Evolutionary conservation across 1,139 yeast species (phyloP).

Genomic region (Kodamaea plutei): DNA sequence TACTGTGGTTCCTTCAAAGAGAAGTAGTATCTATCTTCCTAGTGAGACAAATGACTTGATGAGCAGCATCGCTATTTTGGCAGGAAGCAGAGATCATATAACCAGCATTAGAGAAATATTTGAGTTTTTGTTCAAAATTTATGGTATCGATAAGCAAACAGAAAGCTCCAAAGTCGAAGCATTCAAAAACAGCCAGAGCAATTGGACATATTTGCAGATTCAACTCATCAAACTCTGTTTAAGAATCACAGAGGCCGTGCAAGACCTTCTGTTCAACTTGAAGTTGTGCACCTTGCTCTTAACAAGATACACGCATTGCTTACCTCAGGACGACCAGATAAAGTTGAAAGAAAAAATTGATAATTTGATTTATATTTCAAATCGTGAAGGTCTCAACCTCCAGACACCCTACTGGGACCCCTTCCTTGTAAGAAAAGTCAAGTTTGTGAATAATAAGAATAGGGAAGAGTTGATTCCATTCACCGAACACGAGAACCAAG

Average conservation of each 20-base stretch:
- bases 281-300: slow-evolving; percentile 50
- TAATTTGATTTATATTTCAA: slow-evolving; percentile 17
- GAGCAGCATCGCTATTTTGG: neutral
- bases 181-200: slow-evolving; percentile 18
- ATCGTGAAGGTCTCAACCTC: slow-evolving; percentile 16
- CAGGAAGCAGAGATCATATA: slow-evolving; percentile 5
- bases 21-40: neutral
- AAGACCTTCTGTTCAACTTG: slow-evolving; percentile 45
- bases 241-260: slow-evolving; percentile 46
- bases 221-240: slow-evolving; percentile 55
- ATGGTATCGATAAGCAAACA: slow-evolving; percentile 35
- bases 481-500: slow-evolving; percentile 21
- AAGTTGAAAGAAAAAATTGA: slow-evolving; percentile 26
- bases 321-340: slow-evolving; percentile 36
- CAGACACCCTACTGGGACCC: slow-evolving; percentile 65
- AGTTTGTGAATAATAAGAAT: slow-evolving; percentile 23
- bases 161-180: slow-evolving; percentile 25
- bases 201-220: slow-evolving; percentile 59
- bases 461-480: slow-evolving; percentile 33
- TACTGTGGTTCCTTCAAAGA: neutral
- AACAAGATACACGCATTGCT: slow-evolving; percentile 50
- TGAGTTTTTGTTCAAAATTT: slow-evolving; percentile 36
- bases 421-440: slow-evolving; percentile 52
- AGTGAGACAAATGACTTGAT: slow-evolving; percentile 2
- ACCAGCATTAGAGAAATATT: slow-evolving; percentile 27